A percentile compares a stretch with the other conserved stretches of the same genome.
These are phyloP conservation scores for Odontarrhena argentea DNA, from an alignment of 345 rosid genomes.

Conservation along the genomic window DNA sequence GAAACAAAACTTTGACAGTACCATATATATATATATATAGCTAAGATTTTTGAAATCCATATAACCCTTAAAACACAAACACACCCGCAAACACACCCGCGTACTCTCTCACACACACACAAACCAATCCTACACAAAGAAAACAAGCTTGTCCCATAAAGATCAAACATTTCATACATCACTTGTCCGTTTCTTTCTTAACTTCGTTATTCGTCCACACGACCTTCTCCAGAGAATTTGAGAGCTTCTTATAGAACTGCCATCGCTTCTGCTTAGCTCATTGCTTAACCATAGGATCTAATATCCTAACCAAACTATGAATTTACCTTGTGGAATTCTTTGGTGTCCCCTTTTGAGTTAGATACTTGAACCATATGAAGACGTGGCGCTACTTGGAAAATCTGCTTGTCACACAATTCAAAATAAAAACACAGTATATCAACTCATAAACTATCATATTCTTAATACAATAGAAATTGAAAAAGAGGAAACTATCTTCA, in stretches of 20 bases:
- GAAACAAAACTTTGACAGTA: no score
- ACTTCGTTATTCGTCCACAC: constrained; percentile 93
- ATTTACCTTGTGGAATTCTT: constrained; percentile 85
- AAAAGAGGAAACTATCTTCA: constrained; percentile 37
- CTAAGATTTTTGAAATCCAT: no score
- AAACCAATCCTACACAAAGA: constrained; percentile 25
- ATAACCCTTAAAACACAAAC: no score
- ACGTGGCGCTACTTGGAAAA: constrained; percentile 95
- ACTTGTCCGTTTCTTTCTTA: constrained; percentile 46
- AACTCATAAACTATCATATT: constrained; percentile 17
- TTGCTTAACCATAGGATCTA: neutral
- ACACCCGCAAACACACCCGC: no score
- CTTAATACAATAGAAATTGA: neutral
- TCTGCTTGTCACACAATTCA: constrained; percentile 45
- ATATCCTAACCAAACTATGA: neutral
- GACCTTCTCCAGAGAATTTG: constrained; percentile 76
- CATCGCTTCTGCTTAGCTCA: constrained; percentile 17
- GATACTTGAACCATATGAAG: constrained; percentile 93
- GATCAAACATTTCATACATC: constrained; percentile 24
- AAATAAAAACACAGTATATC: neutral
- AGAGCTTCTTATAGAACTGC: constrained; percentile 92
- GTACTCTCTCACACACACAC: neutral
- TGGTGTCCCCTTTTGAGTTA: constrained; percentile 94
- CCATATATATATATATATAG: no score
- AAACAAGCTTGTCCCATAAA: constrained; percentile 10